Percentiles rank a stretch among this genome's conserved stretches.
Conservation (phyloP, 208 protist genomes). For the Trypanosoma melophagium region DNA sequence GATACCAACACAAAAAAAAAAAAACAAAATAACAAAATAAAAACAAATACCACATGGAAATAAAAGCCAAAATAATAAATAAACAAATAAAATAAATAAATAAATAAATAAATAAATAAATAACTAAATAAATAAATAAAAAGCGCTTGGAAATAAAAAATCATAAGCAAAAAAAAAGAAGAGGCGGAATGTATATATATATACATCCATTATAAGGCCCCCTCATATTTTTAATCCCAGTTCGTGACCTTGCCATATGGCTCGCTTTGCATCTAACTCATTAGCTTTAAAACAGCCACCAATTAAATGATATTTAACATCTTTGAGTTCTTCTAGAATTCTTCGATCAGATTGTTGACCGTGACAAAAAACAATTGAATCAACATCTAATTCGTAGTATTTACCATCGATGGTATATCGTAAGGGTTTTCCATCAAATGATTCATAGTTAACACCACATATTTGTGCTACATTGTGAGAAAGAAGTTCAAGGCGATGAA, state of each 20-base stretch:
- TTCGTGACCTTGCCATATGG: conserved; percentile 27
- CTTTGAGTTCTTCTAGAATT: conserved; percentile 27
- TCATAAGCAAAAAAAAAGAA: background rate
- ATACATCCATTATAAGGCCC: conserved; percentile 14
- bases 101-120: no score
- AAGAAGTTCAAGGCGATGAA: conserved; percentile 85
- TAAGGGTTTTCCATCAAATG: conserved; percentile 77
- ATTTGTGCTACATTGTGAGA: conserved; percentile 72
- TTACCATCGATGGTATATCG: conserved; percentile 45
- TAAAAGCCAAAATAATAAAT: no score
- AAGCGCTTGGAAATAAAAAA: no score
- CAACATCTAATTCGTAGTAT: conserved; percentile 48
- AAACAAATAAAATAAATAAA: no score
- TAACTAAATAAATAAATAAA: no score
- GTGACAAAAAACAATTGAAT: conserved; percentile 88
- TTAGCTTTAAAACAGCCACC: conserved; percentile 23
- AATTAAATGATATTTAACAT: conserved; percentile 21
- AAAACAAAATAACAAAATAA: no score
- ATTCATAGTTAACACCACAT: conserved; percentile 70
- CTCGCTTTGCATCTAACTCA: conserved; percentile 28
- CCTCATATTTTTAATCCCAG: conserved; percentile 14
- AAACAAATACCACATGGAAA: no score
- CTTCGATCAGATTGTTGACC: conserved; percentile 74
- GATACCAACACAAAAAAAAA: no score
- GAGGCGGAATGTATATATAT: conserved; percentile 2